A percentile compares a stretch with the other conserved stretches of the same genome.
phyloP scores from a whole-genome alignment of 2,329 filamentous ascomycete genomes.

The Aspergillus hortae region DNA sequence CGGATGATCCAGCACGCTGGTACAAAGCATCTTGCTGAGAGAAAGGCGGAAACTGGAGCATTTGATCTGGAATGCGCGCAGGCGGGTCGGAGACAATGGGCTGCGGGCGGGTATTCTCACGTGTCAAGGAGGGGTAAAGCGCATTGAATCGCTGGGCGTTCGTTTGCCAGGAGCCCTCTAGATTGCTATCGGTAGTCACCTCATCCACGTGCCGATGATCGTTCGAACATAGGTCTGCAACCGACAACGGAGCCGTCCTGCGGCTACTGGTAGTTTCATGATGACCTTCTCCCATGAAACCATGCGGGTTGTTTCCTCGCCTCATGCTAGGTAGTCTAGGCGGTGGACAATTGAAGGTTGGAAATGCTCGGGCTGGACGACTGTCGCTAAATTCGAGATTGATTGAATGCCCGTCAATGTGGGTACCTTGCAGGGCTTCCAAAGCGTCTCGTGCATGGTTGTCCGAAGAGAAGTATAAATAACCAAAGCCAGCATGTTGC shows the following conservation, averaged over 20 bases:
- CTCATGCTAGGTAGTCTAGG: neutral
- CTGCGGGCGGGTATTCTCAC: conserved; percentile 10
- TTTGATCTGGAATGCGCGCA: conserved; percentile 15
- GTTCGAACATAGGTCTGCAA: conserved; percentile 10
- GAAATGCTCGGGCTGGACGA: conserved; percentile 17
- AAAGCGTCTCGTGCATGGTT: conserved; percentile 35
- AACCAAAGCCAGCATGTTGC: conserved; percentile 40
- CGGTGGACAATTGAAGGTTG: neutral
- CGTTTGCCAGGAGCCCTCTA: neutral
- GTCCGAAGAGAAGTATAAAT: conserved; percentile 33
- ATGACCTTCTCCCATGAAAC: no score
- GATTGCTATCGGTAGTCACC: neutral
- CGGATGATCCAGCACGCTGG: conserved; percentile 6
- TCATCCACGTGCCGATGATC: conserved; percentile 3
- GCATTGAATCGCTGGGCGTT: conserved; percentile 17
- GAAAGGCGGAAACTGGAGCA: conserved; percentile 33
- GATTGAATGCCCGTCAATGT: conserved; percentile 39
- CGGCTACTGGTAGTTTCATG: neutral
- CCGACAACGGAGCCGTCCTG: conserved; percentile 3
- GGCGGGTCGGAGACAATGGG: conserved; percentile 5
- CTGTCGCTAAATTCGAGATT: conserved; percentile 38
- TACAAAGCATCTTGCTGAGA: conserved; percentile 36
- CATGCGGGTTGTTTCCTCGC: neutral
- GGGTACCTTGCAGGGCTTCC: conserved; percentile 31
- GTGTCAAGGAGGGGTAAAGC: conserved; percentile 33